Conservation (phyloP, 73 alveolate genomes). For the Tetrahymena malaccensis region DNA sequence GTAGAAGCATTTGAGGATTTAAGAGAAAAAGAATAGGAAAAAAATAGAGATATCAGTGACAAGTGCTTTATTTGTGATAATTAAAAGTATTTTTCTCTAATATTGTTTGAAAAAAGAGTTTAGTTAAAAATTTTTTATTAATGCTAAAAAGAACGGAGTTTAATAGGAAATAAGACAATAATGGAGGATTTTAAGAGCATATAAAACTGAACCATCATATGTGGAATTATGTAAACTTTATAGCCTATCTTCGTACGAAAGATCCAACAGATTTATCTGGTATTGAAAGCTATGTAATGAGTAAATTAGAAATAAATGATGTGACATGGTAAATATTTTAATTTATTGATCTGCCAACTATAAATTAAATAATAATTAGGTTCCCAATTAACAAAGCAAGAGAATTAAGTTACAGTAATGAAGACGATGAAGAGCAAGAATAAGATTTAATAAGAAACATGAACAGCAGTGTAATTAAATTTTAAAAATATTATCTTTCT, state of each 20-base stretch:
- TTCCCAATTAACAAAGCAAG: conserved; percentile 37
- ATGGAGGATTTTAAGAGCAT: conserved; percentile 49
- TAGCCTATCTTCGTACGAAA: conserved; percentile 53
- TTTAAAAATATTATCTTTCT: no score
- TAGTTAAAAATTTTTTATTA: not conserved
- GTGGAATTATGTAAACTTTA: conserved; percentile 72
- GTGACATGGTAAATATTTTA: not conserved
- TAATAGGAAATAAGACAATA: not conserved
- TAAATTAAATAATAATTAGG: not conserved
- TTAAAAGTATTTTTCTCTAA: conserved; percentile 42
- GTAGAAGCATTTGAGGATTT: conserved; percentile 66
- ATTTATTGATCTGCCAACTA: not conserved
- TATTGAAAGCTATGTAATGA: conserved; percentile 31
- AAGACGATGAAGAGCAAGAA: conserved; percentile 39
- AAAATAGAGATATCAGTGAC: conserved; percentile 43
- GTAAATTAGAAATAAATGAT: conserved; percentile 18
- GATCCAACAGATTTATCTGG: conserved; percentile 51
- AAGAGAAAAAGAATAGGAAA: conserved; percentile 52
- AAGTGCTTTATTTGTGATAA: conserved; percentile 68
- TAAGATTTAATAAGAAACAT: not conserved
- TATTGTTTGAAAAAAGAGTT: conserved; percentile 1
- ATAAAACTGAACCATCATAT: conserved; percentile 53
- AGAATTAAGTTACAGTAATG: conserved; percentile 1
- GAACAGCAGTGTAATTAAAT: not conserved
- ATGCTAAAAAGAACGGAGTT: not conserved